phyloP scores from a whole-genome alignment of 441 rosid species.

The Hura crepitans region DNA sequence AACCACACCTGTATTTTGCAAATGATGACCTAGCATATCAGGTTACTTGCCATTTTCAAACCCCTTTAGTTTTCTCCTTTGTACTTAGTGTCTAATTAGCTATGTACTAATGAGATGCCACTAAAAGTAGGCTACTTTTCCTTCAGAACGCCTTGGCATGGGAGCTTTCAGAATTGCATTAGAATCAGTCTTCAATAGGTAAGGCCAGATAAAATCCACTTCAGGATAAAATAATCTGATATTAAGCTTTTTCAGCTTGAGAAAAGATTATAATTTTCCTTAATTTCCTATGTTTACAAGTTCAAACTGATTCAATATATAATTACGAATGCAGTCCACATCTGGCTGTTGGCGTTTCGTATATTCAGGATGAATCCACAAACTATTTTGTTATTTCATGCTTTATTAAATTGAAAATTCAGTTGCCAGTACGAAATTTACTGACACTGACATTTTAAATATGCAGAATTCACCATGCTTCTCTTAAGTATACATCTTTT shows the following conservation, averaged over 20 bases:
- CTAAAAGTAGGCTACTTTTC: conserved; percentile 65
- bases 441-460: conserved; percentile 8
- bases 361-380: background rate
- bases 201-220: conserved; percentile 16
- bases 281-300: background rate
- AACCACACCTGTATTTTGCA: conserved; percentile 67
- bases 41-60: conserved; percentile 34
- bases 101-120: conserved; percentile 36
- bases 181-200: conserved; percentile 75
- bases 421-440: background rate
- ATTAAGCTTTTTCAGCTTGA: background rate
- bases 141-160: conserved; percentile 82
- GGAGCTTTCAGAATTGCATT: conserved; percentile 86
- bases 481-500: conserved; percentile 51
- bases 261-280: background rate
- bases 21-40: conserved; percentile 78
- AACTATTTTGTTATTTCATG: background rate
- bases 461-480: conserved; percentile 51
- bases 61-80: background rate
- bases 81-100: conserved; percentile 9
- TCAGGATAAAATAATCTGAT: background rate
- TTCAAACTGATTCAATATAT: too few relatives aligned
- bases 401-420: background rate
- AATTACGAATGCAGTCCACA: background rate
- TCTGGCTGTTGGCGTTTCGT: background rate